Evolutionary conservation across 495 filamentous ascomycete genomes (phyloP).

Genomic region (Jackrogersella minutella): DNA sequence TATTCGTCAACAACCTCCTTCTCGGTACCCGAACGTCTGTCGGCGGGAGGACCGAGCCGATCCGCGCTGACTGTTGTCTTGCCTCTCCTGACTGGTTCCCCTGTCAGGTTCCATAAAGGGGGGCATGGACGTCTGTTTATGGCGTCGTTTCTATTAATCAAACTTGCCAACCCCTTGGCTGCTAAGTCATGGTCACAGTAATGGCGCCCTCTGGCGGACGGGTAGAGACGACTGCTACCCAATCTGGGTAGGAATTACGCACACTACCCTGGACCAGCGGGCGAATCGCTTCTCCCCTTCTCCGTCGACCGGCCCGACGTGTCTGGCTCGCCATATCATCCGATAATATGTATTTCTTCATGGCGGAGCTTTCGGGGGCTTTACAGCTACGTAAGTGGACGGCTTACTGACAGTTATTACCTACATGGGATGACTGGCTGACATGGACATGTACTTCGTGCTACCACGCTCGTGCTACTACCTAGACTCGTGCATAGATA

Average conservation of each 20-base stretch:
- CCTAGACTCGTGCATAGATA: slow-evolving; percentile 27
- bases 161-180: slow-evolving; percentile 20
- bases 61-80: slow-evolving; percentile 13
- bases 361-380: slow-evolving; percentile 28
- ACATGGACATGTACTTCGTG: slow-evolving; percentile 1
- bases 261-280: slow-evolving; percentile 16
- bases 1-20: slow-evolving; percentile 31
- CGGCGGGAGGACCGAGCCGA: slow-evolving; percentile 20
- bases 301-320: slow-evolving; percentile 33
- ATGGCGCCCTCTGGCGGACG: slow-evolving; percentile 26
- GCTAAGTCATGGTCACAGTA: neutral
- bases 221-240: slow-evolving; percentile 38
- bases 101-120: slow-evolving; percentile 6
- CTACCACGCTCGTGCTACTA: slow-evolving; percentile 20
- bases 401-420: neutral
- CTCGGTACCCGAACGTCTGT: slow-evolving; percentile 18
- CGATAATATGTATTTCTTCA: slow-evolving; percentile 25
- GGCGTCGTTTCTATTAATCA: slow-evolving; percentile 13
- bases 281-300: slow-evolving; percentile 21
- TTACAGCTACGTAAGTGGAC: slow-evolving; percentile 18
- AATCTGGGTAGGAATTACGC: slow-evolving; percentile 21
- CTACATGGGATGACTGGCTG: neutral
- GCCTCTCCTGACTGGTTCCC: slow-evolving; percentile 6
- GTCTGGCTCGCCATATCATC: slow-evolving; percentile 17
- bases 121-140: slow-evolving; percentile 13